Base-by-base conservation (phyloP, 805 yeast genomes). In the Ogataea pilisensis region DNA sequence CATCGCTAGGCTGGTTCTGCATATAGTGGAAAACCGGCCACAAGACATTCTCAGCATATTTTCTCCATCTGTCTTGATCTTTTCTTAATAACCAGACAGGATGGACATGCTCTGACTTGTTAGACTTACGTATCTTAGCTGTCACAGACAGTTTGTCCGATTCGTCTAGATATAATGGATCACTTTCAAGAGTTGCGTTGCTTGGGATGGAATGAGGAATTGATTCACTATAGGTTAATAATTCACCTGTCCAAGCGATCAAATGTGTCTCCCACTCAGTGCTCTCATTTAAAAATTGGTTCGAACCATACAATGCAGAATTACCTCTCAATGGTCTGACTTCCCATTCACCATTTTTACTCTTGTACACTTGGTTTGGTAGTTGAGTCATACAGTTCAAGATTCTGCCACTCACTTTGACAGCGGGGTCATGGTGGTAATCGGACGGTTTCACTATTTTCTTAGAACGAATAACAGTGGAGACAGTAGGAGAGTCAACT, bases 21-120 rank as follows among this genome's bases (percentile, higher is more conserved):
- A 93, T 88, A 65, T 93, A 93, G 58, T 93, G 99, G 64, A 91
- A 80, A 2, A 88, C 83, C 1, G 96, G 96, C 98, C 99, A 93
- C 22, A 93, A 68, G 17, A 82, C 82, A 53, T 84, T 79, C 58
- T 91, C 98, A 1, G 97, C 95, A 57, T 87, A 91, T 50, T 73
- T 73, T 50, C 97, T 74, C 96, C 97, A 91, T 44, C 90, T 70
- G 33, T 70, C 70, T 60, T 85, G 95, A 62, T 85, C 85, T 45
- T 81, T 76, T 46, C 93, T 75, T 41, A 85, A 69, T 26, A 91
- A 67, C 96, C 97, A 90, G 39, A 91, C 85, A 0, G 98, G 97
- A 56, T 84, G 93, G 35, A 86, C 69, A 39, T 74, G 68, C 13
- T 73, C 69, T 20, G 78, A 64, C 16, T 67, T 62, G 50, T 72